Conservation (phyloP, 768 basidiomycete species). For the Russula emetica region DNA sequence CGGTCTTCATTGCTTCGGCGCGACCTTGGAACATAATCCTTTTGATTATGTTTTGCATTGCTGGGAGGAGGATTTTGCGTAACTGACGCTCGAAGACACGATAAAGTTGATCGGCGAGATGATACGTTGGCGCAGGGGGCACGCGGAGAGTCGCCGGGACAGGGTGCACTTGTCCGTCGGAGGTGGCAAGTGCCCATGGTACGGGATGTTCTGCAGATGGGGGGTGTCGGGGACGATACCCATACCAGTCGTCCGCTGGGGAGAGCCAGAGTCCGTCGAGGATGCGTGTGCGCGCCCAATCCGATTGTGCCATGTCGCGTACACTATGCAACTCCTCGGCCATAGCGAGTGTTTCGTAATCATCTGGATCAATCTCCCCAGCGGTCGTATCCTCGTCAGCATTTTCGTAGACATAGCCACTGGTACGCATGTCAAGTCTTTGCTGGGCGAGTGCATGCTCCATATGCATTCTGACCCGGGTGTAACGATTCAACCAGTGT, state of each 20-base stretch:
- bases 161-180: conserved; percentile 42
- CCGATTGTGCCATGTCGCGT: conserved; percentile 55
- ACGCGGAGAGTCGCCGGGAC: conserved; percentile 44
- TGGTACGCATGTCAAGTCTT: conserved; percentile 38
- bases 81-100: conserved; percentile 56
- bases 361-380: conserved; percentile 27
- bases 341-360: conserved; percentile 35
- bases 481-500: conserved; percentile 61
- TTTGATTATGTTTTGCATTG: conserved; percentile 66
- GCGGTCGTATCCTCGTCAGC: conserved; percentile 30
- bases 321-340: conserved; percentile 47
- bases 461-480: conserved; percentile 63
- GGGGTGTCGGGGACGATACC: conserved; percentile 32
- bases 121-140: conserved; percentile 55
- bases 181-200: conserved; percentile 50
- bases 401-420: conserved; percentile 34
- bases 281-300: conserved; percentile 68
- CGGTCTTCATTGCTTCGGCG: conserved; percentile 53
- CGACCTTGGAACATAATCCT: conserved; percentile 61
- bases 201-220: conserved; percentile 46
- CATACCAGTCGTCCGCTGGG: conserved; percentile 68
- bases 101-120: conserved; percentile 62
- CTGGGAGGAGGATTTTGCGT: conserved; percentile 54
- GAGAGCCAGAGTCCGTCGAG: conserved; percentile 74
- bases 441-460: conserved; percentile 61